Conservation (phyloP, 83 land plant genomes). For the Thuja plicata region DNA sequence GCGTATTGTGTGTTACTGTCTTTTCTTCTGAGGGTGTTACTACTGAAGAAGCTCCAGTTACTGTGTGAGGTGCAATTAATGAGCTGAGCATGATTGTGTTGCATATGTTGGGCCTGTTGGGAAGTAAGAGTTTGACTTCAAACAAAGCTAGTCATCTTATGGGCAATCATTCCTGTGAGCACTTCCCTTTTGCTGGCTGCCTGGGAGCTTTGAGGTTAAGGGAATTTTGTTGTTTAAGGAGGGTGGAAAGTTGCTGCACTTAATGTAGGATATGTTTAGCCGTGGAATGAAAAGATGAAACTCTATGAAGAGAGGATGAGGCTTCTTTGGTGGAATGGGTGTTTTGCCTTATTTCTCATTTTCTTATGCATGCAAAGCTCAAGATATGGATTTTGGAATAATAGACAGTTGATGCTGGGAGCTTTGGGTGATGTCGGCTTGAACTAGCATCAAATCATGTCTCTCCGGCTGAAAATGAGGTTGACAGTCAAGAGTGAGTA, state of each 20-base stretch:
- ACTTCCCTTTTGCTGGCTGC: not conserved
- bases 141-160: not conserved
- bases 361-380: not conserved
- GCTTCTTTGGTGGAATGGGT: not conserved
- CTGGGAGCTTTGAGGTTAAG: not conserved
- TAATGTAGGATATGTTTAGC: not conserved
- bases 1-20: not conserved
- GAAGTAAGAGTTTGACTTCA: not conserved
- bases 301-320: not conserved
- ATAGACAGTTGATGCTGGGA: not conserved
- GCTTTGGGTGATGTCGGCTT: not conserved
- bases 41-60: not conserved
- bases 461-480: not conserved
- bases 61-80: not conserved
- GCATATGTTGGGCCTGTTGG: not conserved
- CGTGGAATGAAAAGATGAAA: not conserved
- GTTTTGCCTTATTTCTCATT: not conserved
- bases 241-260: not conserved
- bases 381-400: not conserved
- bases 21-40: not conserved
- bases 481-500: not conserved
- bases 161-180: not conserved
- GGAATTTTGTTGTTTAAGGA: not conserved
- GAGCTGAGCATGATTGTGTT: not conserved
- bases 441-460: not conserved